Percentiles rank a stretch among this genome's conserved stretches.
These are phyloP conservation scores for Candida morakotiae DNA, from an alignment of 805 yeast genomes.

Conservation along the genomic window DNA sequence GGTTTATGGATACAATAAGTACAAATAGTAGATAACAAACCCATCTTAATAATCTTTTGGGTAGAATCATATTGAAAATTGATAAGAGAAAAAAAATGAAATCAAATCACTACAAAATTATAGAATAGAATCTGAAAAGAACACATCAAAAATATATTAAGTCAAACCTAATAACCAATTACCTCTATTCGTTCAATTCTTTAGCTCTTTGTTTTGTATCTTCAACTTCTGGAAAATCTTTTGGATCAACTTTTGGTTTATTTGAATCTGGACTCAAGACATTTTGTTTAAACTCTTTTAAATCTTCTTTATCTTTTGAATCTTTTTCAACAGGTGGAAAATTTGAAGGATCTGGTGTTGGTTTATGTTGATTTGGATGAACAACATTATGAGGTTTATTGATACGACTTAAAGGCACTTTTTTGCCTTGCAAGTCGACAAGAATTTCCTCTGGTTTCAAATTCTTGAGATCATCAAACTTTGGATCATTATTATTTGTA, in stretches of 20 bases:
- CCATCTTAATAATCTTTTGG: conserved; percentile 29
- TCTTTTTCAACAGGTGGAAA: conserved; percentile 5
- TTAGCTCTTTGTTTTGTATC: conserved; percentile 27
- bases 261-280: conserved; percentile 8
- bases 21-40: conserved; percentile 17
- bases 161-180: too few species aligned
- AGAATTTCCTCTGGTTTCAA: conserved; percentile 19
- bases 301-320: conserved; percentile 1
- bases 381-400: conserved; percentile 38
- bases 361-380: conserved; percentile 2
- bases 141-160: too few species aligned
- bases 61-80: conserved; percentile 18
- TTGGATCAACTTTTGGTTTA: conserved; percentile 20
- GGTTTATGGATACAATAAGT: conserved; percentile 14
- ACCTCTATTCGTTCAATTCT: conserved; percentile 4
- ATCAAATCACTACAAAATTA: too few species aligned
- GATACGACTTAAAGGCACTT: conserved; percentile 32
- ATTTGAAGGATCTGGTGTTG: neutral
- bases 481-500: conserved; percentile 8
- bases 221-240: conserved; percentile 28
- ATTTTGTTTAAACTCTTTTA: conserved; percentile 2
- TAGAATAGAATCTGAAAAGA: too few species aligned
- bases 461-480: conserved; percentile 8
- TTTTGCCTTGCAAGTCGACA: conserved; percentile 32
- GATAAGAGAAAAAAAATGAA: neutral